These are phyloP conservation scores for Aspergillus flavus DNA, from an alignment of 2,329 filamentous ascomycete genomes.

Conservation along the genomic window DNA sequence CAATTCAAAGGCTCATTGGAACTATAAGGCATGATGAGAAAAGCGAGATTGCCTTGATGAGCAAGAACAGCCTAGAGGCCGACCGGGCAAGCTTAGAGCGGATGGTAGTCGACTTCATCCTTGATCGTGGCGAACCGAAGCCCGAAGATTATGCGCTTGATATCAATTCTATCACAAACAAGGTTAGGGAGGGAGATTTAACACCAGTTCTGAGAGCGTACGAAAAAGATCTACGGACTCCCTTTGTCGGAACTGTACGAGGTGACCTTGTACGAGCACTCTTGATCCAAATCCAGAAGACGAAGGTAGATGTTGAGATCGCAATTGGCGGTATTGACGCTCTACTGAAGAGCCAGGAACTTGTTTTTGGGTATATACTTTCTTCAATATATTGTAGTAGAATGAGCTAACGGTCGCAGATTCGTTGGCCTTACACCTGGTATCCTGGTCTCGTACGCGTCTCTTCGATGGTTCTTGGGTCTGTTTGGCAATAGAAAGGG, in stretches of 20 bases:
- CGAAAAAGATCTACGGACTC: conserved; percentile 81
- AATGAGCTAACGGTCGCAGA: conserved; percentile 41
- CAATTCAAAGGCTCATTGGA: conserved; percentile 76
- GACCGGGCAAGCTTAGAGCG: conserved; percentile 91
- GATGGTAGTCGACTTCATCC: conserved; percentile 96
- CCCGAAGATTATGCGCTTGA: conserved; percentile 56
- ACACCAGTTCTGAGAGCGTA: conserved; percentile 90
- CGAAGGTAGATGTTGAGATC: conserved; percentile 96
- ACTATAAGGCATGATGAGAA: conserved; percentile 92
- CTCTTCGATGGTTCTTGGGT: conserved; percentile 70
- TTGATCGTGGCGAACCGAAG: conserved; percentile 70
- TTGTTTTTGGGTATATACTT: conserved; percentile 72
- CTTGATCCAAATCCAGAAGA: conserved; percentile 96
- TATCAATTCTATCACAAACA: conserved; percentile 72
- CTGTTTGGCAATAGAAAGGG: conserved; percentile 73
- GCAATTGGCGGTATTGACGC: conserved; percentile 95
- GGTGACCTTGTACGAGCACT: conserved; percentile 89
- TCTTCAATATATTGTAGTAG: background rate
- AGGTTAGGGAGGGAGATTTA: conserved; percentile 87
- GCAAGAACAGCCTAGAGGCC: conserved; percentile 83
- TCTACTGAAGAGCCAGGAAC: conserved; percentile 90
- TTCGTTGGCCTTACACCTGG: conserved; percentile 93
- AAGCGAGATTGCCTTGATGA: conserved; percentile 96
- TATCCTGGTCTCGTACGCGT: conserved; percentile 79
- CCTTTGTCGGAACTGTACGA: conserved; percentile 77